Base-by-base conservation (phyloP, 139 green algal genomes). In the Chlorella sp. region DNA sequence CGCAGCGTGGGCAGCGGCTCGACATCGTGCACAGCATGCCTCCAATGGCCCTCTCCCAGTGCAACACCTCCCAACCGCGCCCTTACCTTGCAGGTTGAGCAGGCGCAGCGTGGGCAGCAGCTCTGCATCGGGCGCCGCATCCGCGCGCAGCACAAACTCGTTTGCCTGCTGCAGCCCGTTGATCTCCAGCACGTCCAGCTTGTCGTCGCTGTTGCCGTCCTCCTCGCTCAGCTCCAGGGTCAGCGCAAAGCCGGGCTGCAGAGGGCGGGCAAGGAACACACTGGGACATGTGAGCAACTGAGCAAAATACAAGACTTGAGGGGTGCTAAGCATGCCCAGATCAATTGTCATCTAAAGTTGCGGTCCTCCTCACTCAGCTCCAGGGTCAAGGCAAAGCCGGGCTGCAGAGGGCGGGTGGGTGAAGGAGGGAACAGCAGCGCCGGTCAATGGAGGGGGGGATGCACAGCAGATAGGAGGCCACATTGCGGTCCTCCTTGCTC, bases 161-260 rank as follows among this genome's bases (percentile, higher is more conserved):
- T 48, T 39, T 26, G 81, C 81, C 76, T 93, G 61, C 34, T 79
- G 77, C 77, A 97, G 85, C 37, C 95, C 96, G 42, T 93, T 92
- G n/a, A 95, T 37, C 88, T 99, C 97, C 37, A 97, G 88, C 30
- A 99, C 94, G 92, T 99, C 97, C 18, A 95, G 73, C 93, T 99
- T 99, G 94, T 99, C 97, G 64, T 97, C 96, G 19, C 94, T 92
- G 86, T 95, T 96, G 24, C 83, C 57, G 91, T 99, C 97, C 19
- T 82, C 85, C 36, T 96, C 90, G 18, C 94, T 89, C 28, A 99
- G 88, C 30, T 91, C 92, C 66, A 99, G 91, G 0, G 92, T 95
- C 28, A 99, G 90, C 40, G 89, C 73, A 91, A 97, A 99, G 36
- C 95, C 95, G 64, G 92, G 80, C 95, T 97, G 92, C 73, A 91